Percentiles rank a stretch among this genome's conserved stretches.
phyloP scores from a whole-genome alignment of 345 rosid genomes.

The Passiflora organensis region DNA sequence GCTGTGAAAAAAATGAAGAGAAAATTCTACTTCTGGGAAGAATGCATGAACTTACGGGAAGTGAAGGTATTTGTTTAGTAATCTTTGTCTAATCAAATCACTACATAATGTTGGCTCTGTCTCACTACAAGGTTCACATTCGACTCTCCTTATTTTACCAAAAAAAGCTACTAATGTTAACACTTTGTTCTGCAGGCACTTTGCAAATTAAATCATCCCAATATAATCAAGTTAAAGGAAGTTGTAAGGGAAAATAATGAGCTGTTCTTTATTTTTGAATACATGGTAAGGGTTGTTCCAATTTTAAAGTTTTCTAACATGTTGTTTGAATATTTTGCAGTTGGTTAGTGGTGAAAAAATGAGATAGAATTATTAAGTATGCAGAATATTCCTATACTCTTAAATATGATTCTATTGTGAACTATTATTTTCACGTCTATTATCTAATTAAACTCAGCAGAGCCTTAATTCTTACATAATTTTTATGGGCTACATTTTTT shows the following conservation, averaged over 20 bases:
- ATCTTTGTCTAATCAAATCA: slow-evolving; percentile 3
- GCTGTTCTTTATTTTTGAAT: slow-evolving; percentile 86
- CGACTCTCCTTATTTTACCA: neutral
- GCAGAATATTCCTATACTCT: too few species aligned
- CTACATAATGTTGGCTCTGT: neutral
- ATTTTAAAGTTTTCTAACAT: too few species aligned
- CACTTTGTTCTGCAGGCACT: slow-evolving; percentile 65
- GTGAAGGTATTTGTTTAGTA: slow-evolving; percentile 68
- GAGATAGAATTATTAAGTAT: too few species aligned
- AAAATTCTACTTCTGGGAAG: slow-evolving; percentile 88
- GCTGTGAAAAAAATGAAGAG: slow-evolving; percentile 97
- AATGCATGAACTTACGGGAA: slow-evolving; percentile 82
- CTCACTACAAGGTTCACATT: neutral
- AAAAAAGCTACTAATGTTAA: neutral
- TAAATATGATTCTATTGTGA: too few species aligned
- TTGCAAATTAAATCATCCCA: slow-evolving; percentile 75
- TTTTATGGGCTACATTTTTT: too few species aligned
- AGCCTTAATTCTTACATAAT: too few species aligned
- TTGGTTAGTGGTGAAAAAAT: too few species aligned
- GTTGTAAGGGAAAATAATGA: slow-evolving; percentile 83
- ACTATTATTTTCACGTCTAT: too few species aligned
- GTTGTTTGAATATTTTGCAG: too few species aligned
- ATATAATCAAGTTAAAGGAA: slow-evolving; percentile 84
- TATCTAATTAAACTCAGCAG: too few species aligned
- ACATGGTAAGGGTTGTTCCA: slow-evolving; percentile 56